Base-by-base conservation (phyloP, 2,329 filamentous ascomycete genomes). In the Cephalotrichum gorgonifer region DNA sequence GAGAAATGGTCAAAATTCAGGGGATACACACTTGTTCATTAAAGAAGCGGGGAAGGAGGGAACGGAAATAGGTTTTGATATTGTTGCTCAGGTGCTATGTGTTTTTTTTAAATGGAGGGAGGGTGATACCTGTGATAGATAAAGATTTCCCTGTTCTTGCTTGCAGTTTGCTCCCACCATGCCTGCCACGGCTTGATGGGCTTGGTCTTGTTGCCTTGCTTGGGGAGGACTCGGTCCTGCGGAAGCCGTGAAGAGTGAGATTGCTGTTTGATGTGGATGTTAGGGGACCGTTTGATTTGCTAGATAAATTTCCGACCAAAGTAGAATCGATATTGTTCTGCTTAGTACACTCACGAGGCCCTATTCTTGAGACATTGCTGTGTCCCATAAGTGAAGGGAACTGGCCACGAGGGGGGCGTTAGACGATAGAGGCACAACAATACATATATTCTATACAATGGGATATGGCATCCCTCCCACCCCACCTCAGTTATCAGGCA, bases 361-460 rank as follows among this genome's bases (percentile, higher is more conserved):
- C n/a, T n/a, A n/a, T n/a, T n/a, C n/a, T n/a, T n/a, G n/a, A n/a
- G n/a, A n/a, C n/a, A n/a, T n/a, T n/a, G n/a, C n/a, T n/a, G n/a
- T n/a, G n/a, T n/a, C n/a, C n/a, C n/a, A n/a, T n/a, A n/a, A n/a
- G n/a, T n/a, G n/a, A n/a, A n/a, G n/a, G n/a, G n/a, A n/a, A n/a
- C n/a, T n/a, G n/a, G n/a, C n/a, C n/a, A n/a, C n/a, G n/a, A n/a
- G n/a, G n/a, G n/a, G n/a, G n/a, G n/a, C n/a, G n/a, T n/a, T n/a
- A n/a, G n/a, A n/a, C n/a, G n/a, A n/a, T n/a, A n/a, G n/a, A n/a
- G n/a, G n/a, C n/a, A n/a, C n/a, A n/a, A n/a, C n/a, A n/a, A n/a
- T n/a, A 39, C 33, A 39, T 39, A 39, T 39, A 43, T 25, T 43
- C 22, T 43, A 43, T 47, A 45, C 30, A 30, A 45, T 15, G 9